Conservation (phyloP, 177 flowering plant species). For the Vitis hybrid region DNA sequence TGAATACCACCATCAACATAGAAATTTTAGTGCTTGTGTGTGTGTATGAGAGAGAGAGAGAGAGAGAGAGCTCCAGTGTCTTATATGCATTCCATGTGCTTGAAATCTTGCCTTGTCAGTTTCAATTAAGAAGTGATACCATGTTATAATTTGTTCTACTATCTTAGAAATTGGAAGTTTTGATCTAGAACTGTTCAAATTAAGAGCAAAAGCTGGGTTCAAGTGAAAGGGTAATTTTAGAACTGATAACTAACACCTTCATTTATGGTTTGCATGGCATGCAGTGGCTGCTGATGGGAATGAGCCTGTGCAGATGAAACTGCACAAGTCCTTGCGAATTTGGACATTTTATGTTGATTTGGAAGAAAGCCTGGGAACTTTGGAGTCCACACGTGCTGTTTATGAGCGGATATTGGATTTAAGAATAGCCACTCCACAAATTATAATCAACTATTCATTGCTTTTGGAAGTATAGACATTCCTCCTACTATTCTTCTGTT, state of each 20-base stretch:
- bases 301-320: conserved; percentile 91
- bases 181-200: too few relatives aligned
- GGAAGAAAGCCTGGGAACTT: conserved; percentile 78
- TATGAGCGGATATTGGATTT: conserved; percentile 90
- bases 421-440: conserved; percentile 92
- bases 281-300: conserved; percentile 96
- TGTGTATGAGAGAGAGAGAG: too few relatives aligned
- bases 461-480: conserved; percentile 67
- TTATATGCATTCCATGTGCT: too few relatives aligned
- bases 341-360: conserved; percentile 90
- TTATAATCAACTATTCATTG: conserved; percentile 86
- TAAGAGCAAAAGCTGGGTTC: neutral
- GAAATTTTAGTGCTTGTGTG: too few relatives aligned
- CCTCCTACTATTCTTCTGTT: conserved; percentile 1
- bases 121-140: too few relatives aligned
- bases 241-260: conserved; percentile 6
- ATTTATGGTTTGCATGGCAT: conserved; percentile 5
- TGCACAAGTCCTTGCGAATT: conserved; percentile 75
- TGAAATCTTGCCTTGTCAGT: too few relatives aligned
- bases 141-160: too few relatives aligned
- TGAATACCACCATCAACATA: too few relatives aligned
- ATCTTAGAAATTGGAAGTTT: neutral
- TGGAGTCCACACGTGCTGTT: conserved; percentile 83
- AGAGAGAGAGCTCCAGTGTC: too few relatives aligned
- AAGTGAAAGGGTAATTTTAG: neutral